phyloP scores from a whole-genome alignment of 1,284 basidiomycete genomes.

The Sporisorium scitamineum region DNA sequence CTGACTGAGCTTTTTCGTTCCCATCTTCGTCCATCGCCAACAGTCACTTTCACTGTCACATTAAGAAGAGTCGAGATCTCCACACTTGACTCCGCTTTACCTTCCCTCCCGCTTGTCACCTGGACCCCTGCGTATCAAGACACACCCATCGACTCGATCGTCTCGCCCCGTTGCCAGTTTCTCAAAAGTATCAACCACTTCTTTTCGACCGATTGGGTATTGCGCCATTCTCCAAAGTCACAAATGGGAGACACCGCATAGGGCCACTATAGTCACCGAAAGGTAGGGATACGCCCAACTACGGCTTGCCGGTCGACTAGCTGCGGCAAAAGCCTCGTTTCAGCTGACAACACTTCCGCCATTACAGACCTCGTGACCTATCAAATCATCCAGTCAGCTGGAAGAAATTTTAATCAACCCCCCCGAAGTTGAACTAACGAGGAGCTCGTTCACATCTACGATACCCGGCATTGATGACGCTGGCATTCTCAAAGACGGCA shows the following conservation, averaged over 20 bases:
- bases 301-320: neutral
- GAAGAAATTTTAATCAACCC: neutral
- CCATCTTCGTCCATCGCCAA: constrained; percentile 5
- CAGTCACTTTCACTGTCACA: neutral
- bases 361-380: neutral
- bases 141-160: constrained; percentile 4
- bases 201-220: neutral
- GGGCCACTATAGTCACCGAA: neutral
- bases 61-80: neutral
- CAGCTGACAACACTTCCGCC: neutral
- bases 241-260: neutral
- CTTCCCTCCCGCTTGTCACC: neutral
- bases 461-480: neutral
- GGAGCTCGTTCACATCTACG: neutral
- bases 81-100: constrained; percentile 3
- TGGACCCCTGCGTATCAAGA: constrained; percentile 2
- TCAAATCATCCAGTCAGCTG: neutral
- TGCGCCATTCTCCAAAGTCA: neutral
- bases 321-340: constrained; percentile 13
- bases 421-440: neutral
- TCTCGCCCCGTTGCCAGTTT: neutral
- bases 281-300: neutral
- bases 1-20: too few relatives aligned
- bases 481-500: neutral
- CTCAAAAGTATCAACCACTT: too few relatives aligned